Evolutionary conservation across 1,284 basidiomycete species (phyloP), one percentile per base, ranked within the genome.

Genomic region (Leccinum variabile): DNA sequence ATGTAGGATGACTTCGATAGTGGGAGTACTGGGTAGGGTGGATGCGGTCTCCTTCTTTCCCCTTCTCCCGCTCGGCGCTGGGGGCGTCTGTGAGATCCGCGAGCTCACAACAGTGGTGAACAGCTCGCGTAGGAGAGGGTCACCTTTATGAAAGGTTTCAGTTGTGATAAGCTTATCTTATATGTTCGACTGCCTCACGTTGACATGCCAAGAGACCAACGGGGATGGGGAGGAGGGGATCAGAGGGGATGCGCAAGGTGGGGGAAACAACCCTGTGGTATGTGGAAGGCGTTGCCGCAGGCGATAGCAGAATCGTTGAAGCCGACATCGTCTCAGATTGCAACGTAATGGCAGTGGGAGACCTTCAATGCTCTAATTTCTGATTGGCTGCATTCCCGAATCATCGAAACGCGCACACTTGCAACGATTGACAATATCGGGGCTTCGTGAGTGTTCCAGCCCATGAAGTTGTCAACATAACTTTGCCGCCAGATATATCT

Each of bases 181-280:
- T 59, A 60, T 64, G 41, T 52, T 53, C n/a, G 44, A 49, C 3
- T 49, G 61, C 74, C 79, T 70, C 73, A 88, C 88, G 85, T 80
- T 90, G 88, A 72, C 89, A 91, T 44, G 89, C 84, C 49, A 91
- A 77, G 18, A 91, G 79, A 57, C 89, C 89, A 50, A 91, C 88
- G 44, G 89, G 89, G 50, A 90, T 81, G 13, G 87, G 74, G 5
- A 78, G 65, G 25, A 75, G 69, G 10, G 80, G 74, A 58, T 86
- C 81, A 18, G 78, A 75, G n/a, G 87, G 82, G 58, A 90, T 74
- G 22, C 61, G 72, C 14, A 90, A 76, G 9, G 82, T 82, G 6
- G 82, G 77, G 4, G 87, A 88, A 60, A 87, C 69, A 49, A 90
- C 82, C 60, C 84, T 82, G 69, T 89, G 87, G 73, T 91, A 91